Conservation (phyloP, 441 rosid genomes). For the Isatis lusitanica region DNA sequence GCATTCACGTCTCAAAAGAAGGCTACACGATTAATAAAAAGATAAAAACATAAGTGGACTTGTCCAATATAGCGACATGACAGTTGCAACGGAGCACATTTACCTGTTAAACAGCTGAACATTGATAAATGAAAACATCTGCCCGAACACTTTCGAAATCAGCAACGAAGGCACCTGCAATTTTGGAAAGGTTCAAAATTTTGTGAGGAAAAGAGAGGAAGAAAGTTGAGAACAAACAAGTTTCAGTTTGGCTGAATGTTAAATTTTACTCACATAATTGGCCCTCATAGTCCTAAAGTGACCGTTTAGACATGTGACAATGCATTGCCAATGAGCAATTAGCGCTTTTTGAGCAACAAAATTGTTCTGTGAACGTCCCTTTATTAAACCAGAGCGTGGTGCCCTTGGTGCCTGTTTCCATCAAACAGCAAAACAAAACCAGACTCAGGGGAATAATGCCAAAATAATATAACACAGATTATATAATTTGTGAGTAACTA, state of each 20-base stretch:
- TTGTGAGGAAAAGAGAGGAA: constrained; percentile 9
- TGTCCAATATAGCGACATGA: constrained; percentile 4
- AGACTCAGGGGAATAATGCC: constrained; percentile 11
- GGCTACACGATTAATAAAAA: constrained; percentile 38
- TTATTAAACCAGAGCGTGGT: constrained; percentile 64
- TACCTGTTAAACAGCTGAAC: constrained; percentile 68
- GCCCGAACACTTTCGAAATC: constrained; percentile 51
- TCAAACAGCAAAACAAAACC: constrained; percentile 16
- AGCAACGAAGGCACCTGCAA: constrained; percentile 58
- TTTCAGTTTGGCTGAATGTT: background rate
- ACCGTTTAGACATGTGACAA: constrained; percentile 56
- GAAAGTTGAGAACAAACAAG: constrained; percentile 14
- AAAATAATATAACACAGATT: background rate
- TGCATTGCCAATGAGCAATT: constrained; percentile 74
- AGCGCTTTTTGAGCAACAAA: constrained; percentile 63
- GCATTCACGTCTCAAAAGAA: constrained; percentile 58
- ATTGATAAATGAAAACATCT: constrained; percentile 62
- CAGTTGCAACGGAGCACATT: constrained; percentile 7
- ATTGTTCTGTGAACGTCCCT: constrained; percentile 68
- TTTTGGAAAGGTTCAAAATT: constrained; percentile 19
- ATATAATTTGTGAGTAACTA: constrained; percentile 1
- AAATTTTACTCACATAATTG: constrained; percentile 50
- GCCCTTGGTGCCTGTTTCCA: constrained; percentile 64
- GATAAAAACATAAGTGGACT: constrained; percentile 4
- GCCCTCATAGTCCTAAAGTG: constrained; percentile 60